These are phyloP conservation scores for Irpex sp. DNA, from an alignment of 1,284 basidiomycete genomes.

Conservation along the genomic window DNA sequence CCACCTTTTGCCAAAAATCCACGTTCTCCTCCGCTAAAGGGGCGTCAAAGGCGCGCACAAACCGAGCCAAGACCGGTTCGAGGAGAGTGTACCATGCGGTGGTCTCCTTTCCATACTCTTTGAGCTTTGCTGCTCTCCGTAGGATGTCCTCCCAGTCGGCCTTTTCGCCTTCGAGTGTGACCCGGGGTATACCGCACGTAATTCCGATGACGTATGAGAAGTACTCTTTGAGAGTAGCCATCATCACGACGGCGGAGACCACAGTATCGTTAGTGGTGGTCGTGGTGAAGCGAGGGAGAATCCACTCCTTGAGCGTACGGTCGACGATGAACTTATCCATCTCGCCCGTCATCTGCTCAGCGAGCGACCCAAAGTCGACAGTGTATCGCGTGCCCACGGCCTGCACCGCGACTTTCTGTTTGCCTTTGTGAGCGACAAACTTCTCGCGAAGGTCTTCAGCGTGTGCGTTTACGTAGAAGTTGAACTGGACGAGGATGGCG, in stretches of 20 bases:
- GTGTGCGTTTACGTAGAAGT: conserved; percentile 38
- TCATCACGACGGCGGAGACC: conserved; percentile 37
- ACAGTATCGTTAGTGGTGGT: conserved; percentile 37
- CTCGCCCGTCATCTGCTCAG: conserved; percentile 28
- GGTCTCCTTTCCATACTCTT: conserved; percentile 29
- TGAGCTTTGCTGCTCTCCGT: conserved; percentile 13
- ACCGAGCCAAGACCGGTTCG: conserved; percentile 28
- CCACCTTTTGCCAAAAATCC: conserved; percentile 32
- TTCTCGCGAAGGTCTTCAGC: conserved; percentile 32
- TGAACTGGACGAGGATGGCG: conserved; percentile 38
- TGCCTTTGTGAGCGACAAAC: conserved; percentile 37
- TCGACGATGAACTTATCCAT: conserved; percentile 34
- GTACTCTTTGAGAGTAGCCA: conserved; percentile 37
- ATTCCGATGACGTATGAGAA: conserved; percentile 24
- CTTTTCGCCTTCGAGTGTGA: conserved; percentile 40
- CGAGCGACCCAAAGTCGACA: conserved; percentile 29
- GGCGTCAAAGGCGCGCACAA: conserved; percentile 31
- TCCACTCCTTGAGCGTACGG: conserved; percentile 33
- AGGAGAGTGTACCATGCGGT: conserved; percentile 30
- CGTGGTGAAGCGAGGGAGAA: conserved; percentile 42
- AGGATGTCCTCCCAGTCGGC: conserved; percentile 26
- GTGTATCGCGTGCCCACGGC: conserved; percentile 7
- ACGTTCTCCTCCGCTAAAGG: conserved; percentile 15
- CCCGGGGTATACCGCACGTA: conserved; percentile 6
- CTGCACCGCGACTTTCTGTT: conserved; percentile 27